A percentile compares a stretch with the other conserved stretches of the same genome.
Conservation (phyloP, 2,329 filamentous ascomycete genomes). For the Monascus ruber region DNA sequence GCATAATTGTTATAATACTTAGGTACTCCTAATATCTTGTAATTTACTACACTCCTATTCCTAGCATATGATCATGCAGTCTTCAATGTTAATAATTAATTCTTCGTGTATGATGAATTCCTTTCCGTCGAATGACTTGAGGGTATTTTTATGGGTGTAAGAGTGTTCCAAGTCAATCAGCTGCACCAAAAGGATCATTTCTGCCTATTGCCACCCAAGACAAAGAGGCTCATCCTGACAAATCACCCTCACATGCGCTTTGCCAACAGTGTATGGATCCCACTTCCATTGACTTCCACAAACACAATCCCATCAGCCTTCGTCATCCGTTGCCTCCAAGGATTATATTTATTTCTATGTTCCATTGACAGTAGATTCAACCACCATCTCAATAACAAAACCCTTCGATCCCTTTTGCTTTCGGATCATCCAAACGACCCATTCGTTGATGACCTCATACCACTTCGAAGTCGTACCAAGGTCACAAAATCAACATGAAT, state of each 20-base stretch:
- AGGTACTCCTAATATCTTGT: no score
- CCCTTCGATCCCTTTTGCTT: neutral
- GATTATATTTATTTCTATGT: neutral
- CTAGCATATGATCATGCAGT: no score
- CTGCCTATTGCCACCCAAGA: slow-evolving; percentile 5
- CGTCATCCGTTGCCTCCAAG: slow-evolving; percentile 9
- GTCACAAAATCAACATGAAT: slow-evolving; percentile 26
- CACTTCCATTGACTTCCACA: slow-evolving; percentile 19
- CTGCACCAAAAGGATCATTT: slow-evolving; percentile 1
- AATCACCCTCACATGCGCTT: slow-evolving; percentile 10
- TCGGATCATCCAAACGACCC: no score
- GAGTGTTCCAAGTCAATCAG: no score
- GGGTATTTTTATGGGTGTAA: no score
- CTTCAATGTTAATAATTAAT: no score
- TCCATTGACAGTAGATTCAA: neutral
- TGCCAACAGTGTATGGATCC: slow-evolving; percentile 4
- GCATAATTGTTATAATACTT: no score
- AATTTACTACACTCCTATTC: no score
- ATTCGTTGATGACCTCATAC: slow-evolving; percentile 16
- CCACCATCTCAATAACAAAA: slow-evolving; percentile 5
- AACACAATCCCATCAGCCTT: slow-evolving; percentile 10
- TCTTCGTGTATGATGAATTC: no score
- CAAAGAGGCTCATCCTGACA: slow-evolving; percentile 8
- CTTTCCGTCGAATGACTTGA: no score
- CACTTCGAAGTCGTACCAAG: slow-evolving; percentile 11